Conservation (phyloP, 495 filamentous ascomycete genomes). For the Talaromyces thailandensis region DNA sequence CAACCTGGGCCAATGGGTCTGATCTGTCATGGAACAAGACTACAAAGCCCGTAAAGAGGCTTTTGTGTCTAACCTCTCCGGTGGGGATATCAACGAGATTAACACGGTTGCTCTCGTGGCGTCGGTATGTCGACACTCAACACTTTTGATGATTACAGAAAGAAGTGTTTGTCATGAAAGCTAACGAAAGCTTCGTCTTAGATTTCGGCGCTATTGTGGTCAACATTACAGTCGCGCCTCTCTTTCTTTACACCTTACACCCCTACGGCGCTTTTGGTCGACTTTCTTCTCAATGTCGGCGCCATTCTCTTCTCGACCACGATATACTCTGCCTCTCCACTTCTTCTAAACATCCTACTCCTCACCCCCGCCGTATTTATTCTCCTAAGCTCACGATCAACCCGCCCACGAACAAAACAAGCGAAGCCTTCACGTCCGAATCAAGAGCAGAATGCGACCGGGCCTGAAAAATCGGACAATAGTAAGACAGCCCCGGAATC, state of each 20-base stretch:
- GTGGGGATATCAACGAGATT: conserved; percentile 76
- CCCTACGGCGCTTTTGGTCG: conserved; percentile 55
- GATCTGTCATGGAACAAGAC: conserved; percentile 42
- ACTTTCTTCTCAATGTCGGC: conserved; percentile 80
- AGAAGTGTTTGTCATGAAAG: not conserved
- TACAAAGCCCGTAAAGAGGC: conserved; percentile 91
- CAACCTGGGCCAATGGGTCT: not conserved
- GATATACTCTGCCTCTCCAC: conserved; percentile 67
- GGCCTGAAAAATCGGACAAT: not conserved
- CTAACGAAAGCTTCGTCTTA: conserved; percentile 21
- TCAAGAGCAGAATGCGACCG: conserved; percentile 13
- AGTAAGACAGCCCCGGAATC: conserved; percentile 24
- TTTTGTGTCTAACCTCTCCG: conserved; percentile 88
- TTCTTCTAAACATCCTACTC: conserved; percentile 69
- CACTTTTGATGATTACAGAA: not conserved
- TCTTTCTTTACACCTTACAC: conserved; percentile 74
- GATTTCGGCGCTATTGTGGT: conserved; percentile 81
- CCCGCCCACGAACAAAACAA: conserved; percentile 42
- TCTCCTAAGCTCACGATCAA: conserved; percentile 37
- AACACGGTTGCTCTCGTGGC: conserved; percentile 75
- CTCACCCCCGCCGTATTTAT: conserved; percentile 59
- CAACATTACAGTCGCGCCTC: conserved; percentile 77
- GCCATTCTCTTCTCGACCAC: conserved; percentile 78
- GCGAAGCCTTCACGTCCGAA: conserved; percentile 37
- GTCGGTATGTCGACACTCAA: conserved; percentile 51